Percentiles rank a stretch among this genome's conserved stretches.
These are phyloP conservation scores for Herpetomonas muscarum DNA, from an alignment of 208 protist species.

Conservation along the genomic window DNA sequence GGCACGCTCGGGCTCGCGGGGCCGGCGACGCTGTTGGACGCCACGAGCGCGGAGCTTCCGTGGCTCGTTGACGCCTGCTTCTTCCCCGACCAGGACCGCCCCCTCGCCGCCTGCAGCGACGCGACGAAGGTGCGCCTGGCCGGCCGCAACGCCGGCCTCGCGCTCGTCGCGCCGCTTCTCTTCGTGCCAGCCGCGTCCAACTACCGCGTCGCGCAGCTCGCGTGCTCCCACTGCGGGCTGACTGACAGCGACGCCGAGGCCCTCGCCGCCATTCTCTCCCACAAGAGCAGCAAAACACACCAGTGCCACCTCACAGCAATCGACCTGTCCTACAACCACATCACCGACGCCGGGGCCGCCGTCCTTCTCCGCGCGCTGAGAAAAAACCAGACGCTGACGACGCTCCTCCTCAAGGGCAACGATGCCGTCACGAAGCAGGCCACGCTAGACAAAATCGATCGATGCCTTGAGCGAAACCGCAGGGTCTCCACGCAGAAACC, in stretches of 20 bases:
- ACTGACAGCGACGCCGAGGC: constrained; percentile 50
- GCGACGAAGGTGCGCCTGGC: constrained; percentile 14
- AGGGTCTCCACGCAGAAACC: constrained; percentile 10
- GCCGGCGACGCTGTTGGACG: constrained; percentile 32
- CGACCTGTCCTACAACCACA: constrained; percentile 29
- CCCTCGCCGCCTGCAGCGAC: constrained; percentile 4
- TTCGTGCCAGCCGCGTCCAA: constrained; percentile 27
- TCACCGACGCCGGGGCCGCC: constrained; percentile 47
- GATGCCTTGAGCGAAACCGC: constrained; percentile 27
- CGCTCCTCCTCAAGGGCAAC: constrained; percentile 35
- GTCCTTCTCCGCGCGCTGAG: constrained; percentile 41
- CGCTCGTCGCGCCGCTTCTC: constrained; percentile 46
- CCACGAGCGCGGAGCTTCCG: constrained; percentile 9
- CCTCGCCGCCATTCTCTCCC: constrained; percentile 37
- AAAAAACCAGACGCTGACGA: constrained; percentile 29
- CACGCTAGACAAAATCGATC: constrained; percentile 24
- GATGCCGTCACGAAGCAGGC: constrained; percentile 7
- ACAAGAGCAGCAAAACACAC: constrained; percentile 12
- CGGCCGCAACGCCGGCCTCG: constrained; percentile 34
- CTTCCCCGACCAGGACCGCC: constrained; percentile 33
- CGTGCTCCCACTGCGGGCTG: constrained; percentile 38
- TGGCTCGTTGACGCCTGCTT: constrained; percentile 20
- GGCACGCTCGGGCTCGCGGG: constrained; percentile 24
- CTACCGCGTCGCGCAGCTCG: constrained; percentile 31
- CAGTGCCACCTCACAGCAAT: constrained; percentile 30